Evolutionary conservation across 177 flowering plant genomes (phyloP).

Genomic region (Vitis hybrid): DNA sequence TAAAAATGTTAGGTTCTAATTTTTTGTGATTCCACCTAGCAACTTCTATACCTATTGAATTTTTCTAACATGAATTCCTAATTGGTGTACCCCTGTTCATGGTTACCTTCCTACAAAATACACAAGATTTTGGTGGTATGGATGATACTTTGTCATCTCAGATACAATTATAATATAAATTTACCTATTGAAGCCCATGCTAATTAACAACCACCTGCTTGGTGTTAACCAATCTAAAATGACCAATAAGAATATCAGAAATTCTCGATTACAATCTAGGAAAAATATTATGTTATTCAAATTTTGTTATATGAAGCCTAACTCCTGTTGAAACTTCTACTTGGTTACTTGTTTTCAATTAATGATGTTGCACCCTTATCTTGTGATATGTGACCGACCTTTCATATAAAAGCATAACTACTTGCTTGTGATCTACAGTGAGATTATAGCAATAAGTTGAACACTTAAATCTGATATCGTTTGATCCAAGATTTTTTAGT

Average conservation of each 20-base stretch:
- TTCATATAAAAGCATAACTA: not conserved
- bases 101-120: not conserved
- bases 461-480: not conserved
- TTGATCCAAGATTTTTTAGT: conserved; percentile 1
- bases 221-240: conserved; percentile 19
- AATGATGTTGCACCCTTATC: too few species aligned
- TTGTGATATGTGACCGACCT: not conserved
- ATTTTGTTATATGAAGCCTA: not conserved
- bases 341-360: not conserved
- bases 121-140: conserved; percentile 8
- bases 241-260: conserved; percentile 12
- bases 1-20: conserved; percentile 10
- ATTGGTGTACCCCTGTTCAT: conserved; percentile 6
- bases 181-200: conserved; percentile 18
- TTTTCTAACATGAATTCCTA: conserved; percentile 10
- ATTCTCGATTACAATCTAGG: conserved; percentile 6
- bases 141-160: conserved; percentile 1
- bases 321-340: not conserved
- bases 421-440: not conserved
- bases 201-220: conserved; percentile 11
- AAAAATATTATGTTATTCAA: not conserved
- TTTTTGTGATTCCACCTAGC: conserved; percentile 9
- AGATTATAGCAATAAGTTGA: conserved; percentile 3
- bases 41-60: conserved; percentile 5
- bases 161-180: not conserved